A percentile compares a stretch with the other conserved stretches of the same genome.
phyloP scores from a whole-genome alignment of 805 yeast species.

The Cyberlindnera xishuangbannaensis region DNA sequence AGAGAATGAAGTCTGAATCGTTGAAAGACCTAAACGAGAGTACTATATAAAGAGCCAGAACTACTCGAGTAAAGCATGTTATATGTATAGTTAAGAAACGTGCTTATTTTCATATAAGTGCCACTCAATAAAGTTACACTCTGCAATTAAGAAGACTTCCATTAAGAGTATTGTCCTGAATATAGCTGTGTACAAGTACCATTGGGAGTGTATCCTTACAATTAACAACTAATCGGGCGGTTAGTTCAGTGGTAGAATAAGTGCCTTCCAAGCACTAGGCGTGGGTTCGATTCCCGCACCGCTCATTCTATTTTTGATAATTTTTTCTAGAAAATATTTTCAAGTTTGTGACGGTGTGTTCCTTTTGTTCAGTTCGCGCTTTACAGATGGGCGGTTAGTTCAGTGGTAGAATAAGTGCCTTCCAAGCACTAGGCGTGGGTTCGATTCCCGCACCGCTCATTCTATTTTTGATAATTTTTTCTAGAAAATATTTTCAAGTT shows the following conservation, averaged over 20 bases:
- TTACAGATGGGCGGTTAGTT: conserved; percentile 62
- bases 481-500: not conserved
- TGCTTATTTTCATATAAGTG: no score
- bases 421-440: conserved; percentile 90
- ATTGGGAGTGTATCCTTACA: no score
- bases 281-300: conserved; percentile 91
- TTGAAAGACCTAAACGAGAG: no score
- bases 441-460: conserved; percentile 87
- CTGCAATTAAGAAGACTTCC: no score
- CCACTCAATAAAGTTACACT: no score
- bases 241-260: conserved; percentile 87
- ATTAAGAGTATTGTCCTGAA: no score
- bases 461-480: conserved; percentile 7
- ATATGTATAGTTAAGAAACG: no score
- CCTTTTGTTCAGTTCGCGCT: not conserved
- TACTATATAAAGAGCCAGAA: no score
- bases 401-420: conserved; percentile 87
- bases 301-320: conserved; percentile 38
- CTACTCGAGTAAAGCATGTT: no score
- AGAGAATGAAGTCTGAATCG: no score
- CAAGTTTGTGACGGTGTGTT: not conserved
- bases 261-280: conserved; percentile 90
- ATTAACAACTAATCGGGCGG: conserved; percentile 50
- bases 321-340: not conserved
- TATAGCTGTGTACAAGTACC: no score